Evolutionary conservation across 2,329 filamentous ascomycete species (phyloP), one percentile per base, ranked within the genome.

Genomic region (Kalaharituber pfeilii): DNA sequence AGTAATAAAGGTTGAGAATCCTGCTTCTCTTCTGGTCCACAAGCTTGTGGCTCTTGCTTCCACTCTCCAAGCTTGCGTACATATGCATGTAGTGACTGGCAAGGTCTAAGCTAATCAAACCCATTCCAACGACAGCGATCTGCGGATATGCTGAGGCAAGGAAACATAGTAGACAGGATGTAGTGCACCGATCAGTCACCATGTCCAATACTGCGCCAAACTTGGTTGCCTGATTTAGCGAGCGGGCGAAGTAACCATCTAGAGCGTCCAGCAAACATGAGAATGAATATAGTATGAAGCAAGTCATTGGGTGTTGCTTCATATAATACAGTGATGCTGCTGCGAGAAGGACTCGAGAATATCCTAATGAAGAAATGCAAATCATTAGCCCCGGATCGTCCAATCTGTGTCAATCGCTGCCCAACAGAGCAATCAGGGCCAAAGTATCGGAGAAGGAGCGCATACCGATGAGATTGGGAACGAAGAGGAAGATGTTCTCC

Each of bases 31-130:
- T 84, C 69, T 84, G 82, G 67, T 94, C 86, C 52, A 98, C 81
- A 64, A 84, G 88, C 79, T 98, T 98, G 73, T 98, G 91, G 72
- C 87, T 82, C 60, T 71, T 59, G 5, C 61, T 60, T 24, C 62
- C 62, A 36, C 58, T 54, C 28, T 64, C 62, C 58, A 64, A 56
- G 53, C 59, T 62, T 2, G 62, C 62, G 44, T 60, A 55, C 91
- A 98, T 98, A 72, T 98, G 91, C 75, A 96, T 89, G 68, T 96
- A 98, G 70, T 98, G 91, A 68, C 87, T 94, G 26, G 91, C 84
- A 60, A 98, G 76, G 69, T 98, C 91, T 64, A 98, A 72, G 53
- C 83, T 84, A 69, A 98, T 94, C 66, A 98, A 72, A 45, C 82
- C 79, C 73, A 98, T 91, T 76, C 98, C 98, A 56, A 96, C 66